A percentile compares a stretch with the other conserved stretches of the same genome.
phyloP scores from a whole-genome alignment of 441 rosid species.

The Kokia cookei region DNA sequence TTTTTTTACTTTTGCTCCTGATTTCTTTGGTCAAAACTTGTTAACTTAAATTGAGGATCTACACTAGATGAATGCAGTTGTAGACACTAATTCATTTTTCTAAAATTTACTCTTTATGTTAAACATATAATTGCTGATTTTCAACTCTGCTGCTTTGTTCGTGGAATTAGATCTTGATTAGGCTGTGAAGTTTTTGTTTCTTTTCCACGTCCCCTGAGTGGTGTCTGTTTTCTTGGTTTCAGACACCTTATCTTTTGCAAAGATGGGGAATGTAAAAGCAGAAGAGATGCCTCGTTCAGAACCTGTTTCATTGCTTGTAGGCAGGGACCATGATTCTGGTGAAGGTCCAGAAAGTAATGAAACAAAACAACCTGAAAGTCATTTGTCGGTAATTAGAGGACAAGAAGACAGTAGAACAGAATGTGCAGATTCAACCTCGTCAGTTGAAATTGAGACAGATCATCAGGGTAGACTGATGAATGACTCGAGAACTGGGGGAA shows the following conservation, averaged over 20 bases:
- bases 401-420: constrained; percentile 12
- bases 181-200: background rate
- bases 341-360: constrained; percentile 26
- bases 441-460: constrained; percentile 10
- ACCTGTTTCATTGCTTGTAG: constrained; percentile 14
- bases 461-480: constrained; percentile 19
- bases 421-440: constrained; percentile 17
- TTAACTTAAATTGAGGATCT: background rate
- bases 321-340: constrained; percentile 5
- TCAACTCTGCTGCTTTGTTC: background rate
- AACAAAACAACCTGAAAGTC: constrained; percentile 19
- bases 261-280: constrained; percentile 49
- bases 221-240: constrained; percentile 15
- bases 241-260: constrained; percentile 16
- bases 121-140: background rate
- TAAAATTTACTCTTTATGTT: background rate
- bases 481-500: constrained; percentile 21
- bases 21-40: background rate
- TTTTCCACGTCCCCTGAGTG: background rate
- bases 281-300: constrained; percentile 30
- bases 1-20: background rate
- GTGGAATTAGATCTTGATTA: background rate
- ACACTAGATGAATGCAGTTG: background rate
- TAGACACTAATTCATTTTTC: background rate
- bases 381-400: constrained; percentile 13